phyloP scores from a whole-genome alignment of 2,329 filamentous ascomycete species.

The Aspergillus fumigatus region DNA sequence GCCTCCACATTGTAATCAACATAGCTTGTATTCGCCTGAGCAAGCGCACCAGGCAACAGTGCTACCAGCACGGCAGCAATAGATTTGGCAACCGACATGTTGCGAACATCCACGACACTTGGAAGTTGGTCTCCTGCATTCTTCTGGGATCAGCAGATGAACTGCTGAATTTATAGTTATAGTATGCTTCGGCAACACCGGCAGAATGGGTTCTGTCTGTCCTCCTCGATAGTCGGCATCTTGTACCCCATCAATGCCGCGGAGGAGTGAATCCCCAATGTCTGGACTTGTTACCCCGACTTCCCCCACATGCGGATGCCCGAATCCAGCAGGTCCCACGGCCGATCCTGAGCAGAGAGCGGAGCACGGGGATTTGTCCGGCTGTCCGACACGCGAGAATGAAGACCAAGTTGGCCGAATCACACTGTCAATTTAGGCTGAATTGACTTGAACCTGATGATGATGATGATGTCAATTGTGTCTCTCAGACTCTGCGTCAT shows the following conservation, averaged over 20 bases:
- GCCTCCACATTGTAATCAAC: conserved; percentile 23
- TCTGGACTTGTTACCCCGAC: not conserved
- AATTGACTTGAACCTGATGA: not conserved
- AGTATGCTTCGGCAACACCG: not conserved
- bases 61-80: conserved; percentile 18
- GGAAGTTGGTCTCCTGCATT: not conserved
- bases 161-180: conserved; percentile 7
- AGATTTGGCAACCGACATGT: conserved; percentile 15
- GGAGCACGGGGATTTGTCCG: conserved; percentile 10
- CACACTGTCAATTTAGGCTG: conserved; percentile 3
- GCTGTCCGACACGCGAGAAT: not conserved
- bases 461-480: not conserved
- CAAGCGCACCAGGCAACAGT: conserved; percentile 17
- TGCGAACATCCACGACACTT: not conserved
- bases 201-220: not conserved
- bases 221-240: not conserved
- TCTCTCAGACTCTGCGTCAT: not conserved
- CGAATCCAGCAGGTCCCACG: conserved; percentile 16
- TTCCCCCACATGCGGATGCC: conserved; percentile 7
- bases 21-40: conserved; percentile 25
- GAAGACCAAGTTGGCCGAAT: not conserved
- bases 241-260: conserved; percentile 2
- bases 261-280: not conserved
- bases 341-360: conserved; percentile 16
- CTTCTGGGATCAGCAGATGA: not conserved